Evolutionary conservation across 2,329 filamentous ascomycete species (phyloP).

Genomic region (Chaetomiaceae sp.): DNA sequence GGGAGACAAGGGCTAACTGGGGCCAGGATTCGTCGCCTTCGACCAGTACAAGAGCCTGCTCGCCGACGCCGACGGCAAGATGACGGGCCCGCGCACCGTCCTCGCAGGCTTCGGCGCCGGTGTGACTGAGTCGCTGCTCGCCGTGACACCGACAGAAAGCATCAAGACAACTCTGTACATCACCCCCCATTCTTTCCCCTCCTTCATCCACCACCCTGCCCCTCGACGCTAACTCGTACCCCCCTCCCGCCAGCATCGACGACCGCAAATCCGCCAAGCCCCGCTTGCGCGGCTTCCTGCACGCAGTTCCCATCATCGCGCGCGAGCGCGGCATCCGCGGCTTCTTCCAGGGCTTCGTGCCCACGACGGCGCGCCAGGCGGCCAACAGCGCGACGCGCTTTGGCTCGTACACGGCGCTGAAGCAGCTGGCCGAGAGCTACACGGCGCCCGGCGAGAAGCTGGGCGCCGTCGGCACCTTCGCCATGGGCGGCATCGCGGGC

Average conservation of each 20-base stretch:
- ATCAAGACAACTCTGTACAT: slow-evolving; percentile 89
- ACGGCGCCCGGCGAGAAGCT: slow-evolving; percentile 93
- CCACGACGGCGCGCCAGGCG: slow-evolving; percentile 89
- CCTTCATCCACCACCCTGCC: not conserved
- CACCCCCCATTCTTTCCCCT: slow-evolving; percentile 3
- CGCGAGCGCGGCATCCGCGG: slow-evolving; percentile 82
- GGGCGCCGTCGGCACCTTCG: slow-evolving; percentile 81
- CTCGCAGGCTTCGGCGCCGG: slow-evolving; percentile 92
- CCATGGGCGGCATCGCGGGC: slow-evolving; percentile 81
- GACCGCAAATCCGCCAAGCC: slow-evolving; percentile 84
- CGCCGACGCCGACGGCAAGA: slow-evolving; percentile 76
- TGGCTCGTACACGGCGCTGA: slow-evolving; percentile 82
- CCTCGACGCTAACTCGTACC: not conserved
- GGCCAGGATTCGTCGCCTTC: slow-evolving; percentile 84
- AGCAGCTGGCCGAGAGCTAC: slow-evolving; percentile 87
- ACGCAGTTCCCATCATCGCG: slow-evolving; percentile 81
- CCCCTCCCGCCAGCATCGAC: slow-evolving; percentile 68
- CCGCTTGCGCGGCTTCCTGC: slow-evolving; percentile 84
- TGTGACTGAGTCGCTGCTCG: slow-evolving; percentile 86
- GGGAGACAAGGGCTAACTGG: not conserved
- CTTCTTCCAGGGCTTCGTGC: slow-evolving; percentile 96
- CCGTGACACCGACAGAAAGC: slow-evolving; percentile 94
- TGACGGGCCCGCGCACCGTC: slow-evolving; percentile 85
- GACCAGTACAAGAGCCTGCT: slow-evolving; percentile 87
- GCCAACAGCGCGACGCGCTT: slow-evolving; percentile 93